Conservation (phyloP, 2,329 filamentous ascomycete genomes). For the Septoria linicola region DNA sequence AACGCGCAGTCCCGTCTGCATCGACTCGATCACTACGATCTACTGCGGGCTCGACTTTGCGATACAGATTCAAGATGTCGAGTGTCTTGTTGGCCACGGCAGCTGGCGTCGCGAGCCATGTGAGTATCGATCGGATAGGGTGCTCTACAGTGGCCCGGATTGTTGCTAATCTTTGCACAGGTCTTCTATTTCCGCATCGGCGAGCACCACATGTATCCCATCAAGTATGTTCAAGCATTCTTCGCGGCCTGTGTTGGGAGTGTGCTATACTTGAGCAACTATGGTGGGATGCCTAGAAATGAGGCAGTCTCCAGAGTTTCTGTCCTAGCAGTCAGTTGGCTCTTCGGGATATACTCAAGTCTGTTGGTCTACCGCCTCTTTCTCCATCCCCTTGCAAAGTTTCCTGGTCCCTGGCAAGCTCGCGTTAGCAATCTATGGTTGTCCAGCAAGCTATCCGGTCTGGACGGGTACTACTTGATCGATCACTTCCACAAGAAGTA, state of each 20-base stretch:
- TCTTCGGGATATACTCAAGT: slow-evolving; percentile 34
- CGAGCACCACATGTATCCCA: slow-evolving; percentile 32
- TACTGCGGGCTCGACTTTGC: neutral
- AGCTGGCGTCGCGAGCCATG: slow-evolving; percentile 27
- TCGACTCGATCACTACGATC: neutral
- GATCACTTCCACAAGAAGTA: slow-evolving; percentile 38
- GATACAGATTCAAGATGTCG: slow-evolving; percentile 2
- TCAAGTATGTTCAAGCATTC: slow-evolving; percentile 24
- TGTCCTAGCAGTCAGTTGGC: slow-evolving; percentile 22
- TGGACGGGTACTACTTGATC: slow-evolving; percentile 34
- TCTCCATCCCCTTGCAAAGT: slow-evolving; percentile 35
- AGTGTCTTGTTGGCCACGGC: slow-evolving; percentile 9
- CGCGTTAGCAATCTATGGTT: slow-evolving; percentile 39
- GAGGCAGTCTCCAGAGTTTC: slow-evolving; percentile 16
- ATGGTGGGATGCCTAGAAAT: slow-evolving; percentile 3
- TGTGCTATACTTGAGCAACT: slow-evolving; percentile 18
- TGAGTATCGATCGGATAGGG: too few relatives aligned
- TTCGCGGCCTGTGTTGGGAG: slow-evolving; percentile 13
- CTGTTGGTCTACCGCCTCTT: slow-evolving; percentile 40
- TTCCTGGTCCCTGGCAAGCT: slow-evolving; percentile 39
- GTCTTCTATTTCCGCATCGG: slow-evolving; percentile 30
- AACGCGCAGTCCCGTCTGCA: too few relatives aligned
- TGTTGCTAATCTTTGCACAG: too few relatives aligned
- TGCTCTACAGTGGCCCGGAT: too few relatives aligned
- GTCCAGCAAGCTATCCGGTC: slow-evolving; percentile 25